phyloP scores from a whole-genome alignment of 2,329 filamentous ascomycete species.

The Ascochyta rabiei region DNA sequence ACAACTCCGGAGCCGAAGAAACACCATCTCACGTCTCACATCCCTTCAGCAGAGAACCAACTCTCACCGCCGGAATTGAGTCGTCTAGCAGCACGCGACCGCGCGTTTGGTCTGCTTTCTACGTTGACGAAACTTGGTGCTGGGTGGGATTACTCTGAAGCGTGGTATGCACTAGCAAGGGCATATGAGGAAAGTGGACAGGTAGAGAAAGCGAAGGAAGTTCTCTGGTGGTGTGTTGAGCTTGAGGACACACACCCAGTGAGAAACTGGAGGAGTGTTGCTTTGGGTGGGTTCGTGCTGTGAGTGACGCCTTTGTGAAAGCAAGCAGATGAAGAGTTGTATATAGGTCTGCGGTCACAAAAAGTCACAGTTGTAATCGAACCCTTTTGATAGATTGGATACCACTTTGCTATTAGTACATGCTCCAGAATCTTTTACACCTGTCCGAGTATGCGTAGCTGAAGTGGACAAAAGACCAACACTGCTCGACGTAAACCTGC shows the following conservation, averaged over 20 bases:
- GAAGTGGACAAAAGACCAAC: no score
- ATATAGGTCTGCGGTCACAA: neutral
- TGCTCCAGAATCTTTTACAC: neutral
- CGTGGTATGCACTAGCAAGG: conserved; percentile 86
- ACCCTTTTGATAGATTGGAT: neutral
- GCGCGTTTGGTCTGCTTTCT: conserved; percentile 83
- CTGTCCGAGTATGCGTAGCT: no score
- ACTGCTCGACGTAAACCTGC: no score
- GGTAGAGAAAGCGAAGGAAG: conserved; percentile 85
- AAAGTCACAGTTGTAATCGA: neutral
- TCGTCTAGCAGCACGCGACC: conserved; percentile 85
- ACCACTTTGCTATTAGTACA: neutral
- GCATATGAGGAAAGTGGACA: conserved; percentile 89
- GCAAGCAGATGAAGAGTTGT: neutral
- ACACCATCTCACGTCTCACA: conserved; percentile 60
- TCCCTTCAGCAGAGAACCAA: conserved; percentile 43
- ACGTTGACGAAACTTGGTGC: conserved; percentile 82
- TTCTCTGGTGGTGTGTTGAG: conserved; percentile 97
- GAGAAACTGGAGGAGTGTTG: conserved; percentile 76
- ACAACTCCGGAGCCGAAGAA: conserved; percentile 20
- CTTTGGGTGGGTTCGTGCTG: conserved; percentile 40
- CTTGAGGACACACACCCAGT: conserved; percentile 84
- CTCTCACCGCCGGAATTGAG: conserved; percentile 73
- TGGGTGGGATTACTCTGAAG: conserved; percentile 91
- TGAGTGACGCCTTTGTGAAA: conserved; percentile 12